phyloP scores from a whole-genome alignment of 140 eudicot genomes.

The Ambrosia hybrid region DNA sequence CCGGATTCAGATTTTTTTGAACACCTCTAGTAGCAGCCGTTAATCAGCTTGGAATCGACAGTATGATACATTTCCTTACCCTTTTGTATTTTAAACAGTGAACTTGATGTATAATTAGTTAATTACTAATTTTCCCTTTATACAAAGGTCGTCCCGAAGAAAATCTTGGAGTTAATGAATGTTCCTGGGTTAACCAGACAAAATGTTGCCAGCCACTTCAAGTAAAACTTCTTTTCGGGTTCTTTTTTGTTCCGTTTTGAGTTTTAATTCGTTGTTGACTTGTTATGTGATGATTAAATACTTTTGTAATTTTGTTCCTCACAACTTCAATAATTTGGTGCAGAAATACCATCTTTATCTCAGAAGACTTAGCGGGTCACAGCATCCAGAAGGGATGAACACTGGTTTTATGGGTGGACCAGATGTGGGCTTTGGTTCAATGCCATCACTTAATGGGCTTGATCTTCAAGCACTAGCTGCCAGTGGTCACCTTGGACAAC shows the following conservation, averaged over 20 bases:
- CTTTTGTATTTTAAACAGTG: too few relatives aligned
- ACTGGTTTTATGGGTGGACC: slow-evolving; percentile 54
- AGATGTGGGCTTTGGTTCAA: slow-evolving; percentile 45
- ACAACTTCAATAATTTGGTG: slow-evolving; percentile 23
- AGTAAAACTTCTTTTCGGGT: slow-evolving; percentile 38
- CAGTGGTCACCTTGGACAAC: slow-evolving; percentile 50
- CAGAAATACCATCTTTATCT: slow-evolving; percentile 88
- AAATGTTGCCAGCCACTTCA: slow-evolving; percentile 95
- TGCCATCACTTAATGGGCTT: slow-evolving; percentile 57
- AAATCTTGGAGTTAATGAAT: slow-evolving; percentile 91
- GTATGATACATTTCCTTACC: too few relatives aligned
- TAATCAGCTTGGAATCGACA: too few relatives aligned
- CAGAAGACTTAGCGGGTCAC: slow-evolving; percentile 61
- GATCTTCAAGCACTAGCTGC: slow-evolving; percentile 85
- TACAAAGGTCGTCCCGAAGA: slow-evolving; percentile 95
- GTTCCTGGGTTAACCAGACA: slow-evolving; percentile 88
- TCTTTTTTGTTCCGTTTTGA: slow-evolving; percentile 2
- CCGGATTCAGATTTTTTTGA: too few relatives aligned
- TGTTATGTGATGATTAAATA: slow-evolving; percentile 7
- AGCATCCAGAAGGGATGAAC: background rate
- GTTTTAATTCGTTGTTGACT: background rate
- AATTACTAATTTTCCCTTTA: slow-evolving; percentile 7
- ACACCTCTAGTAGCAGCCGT: too few relatives aligned
- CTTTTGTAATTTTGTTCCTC: slow-evolving; percentile 2
- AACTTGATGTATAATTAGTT: too few relatives aligned